Percentiles rank a stretch among this genome's conserved stretches.
Evolutionary conservation across 441 rosid genomes (phyloP).

Genomic region (Capsella rubella): DNA sequence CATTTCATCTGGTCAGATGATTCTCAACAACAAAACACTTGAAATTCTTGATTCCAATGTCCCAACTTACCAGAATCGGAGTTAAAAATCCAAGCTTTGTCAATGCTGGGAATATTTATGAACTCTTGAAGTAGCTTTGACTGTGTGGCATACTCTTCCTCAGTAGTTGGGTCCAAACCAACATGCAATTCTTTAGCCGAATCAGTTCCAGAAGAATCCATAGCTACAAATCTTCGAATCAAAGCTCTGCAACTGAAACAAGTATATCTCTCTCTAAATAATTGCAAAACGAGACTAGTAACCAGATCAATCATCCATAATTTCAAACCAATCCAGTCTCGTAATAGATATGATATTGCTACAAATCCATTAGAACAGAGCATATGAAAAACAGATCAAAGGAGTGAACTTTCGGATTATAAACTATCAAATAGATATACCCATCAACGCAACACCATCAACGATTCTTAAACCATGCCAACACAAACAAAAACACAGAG

Average conservation of each 20-base stretch:
- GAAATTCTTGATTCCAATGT: not conserved
- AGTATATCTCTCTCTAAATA: not conserved
- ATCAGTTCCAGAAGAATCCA: conserved; percentile 62
- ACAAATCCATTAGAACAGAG: conserved; percentile 1
- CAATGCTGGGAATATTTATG: conserved; percentile 63
- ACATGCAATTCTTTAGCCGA: conserved; percentile 51
- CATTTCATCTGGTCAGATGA: not conserved
- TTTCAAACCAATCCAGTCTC: not conserved
- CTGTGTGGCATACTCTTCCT: conserved; percentile 70
- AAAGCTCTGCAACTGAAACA: conserved; percentile 48
- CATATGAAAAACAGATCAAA: conserved; percentile 13
- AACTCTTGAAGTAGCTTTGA: conserved; percentile 84
- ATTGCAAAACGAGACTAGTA: not conserved
- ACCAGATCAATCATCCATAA: not conserved
- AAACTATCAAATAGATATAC: conserved; percentile 22
- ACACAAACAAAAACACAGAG: conserved; percentile 15
- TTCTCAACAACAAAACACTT: not conserved
- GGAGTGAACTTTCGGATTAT: conserved; percentile 17
- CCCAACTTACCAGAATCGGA: conserved; percentile 59
- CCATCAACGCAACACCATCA: conserved; percentile 37
- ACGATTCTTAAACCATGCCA: not conserved
- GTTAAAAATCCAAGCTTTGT: conserved; percentile 83
- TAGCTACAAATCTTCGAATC: conserved; percentile 47
- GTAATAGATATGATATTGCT: conserved; percentile 1
- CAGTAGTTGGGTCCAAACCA: conserved; percentile 59